Conservation (phyloP, 2,329 filamentous ascomycete species). For the Nectriaceae sp. region DNA sequence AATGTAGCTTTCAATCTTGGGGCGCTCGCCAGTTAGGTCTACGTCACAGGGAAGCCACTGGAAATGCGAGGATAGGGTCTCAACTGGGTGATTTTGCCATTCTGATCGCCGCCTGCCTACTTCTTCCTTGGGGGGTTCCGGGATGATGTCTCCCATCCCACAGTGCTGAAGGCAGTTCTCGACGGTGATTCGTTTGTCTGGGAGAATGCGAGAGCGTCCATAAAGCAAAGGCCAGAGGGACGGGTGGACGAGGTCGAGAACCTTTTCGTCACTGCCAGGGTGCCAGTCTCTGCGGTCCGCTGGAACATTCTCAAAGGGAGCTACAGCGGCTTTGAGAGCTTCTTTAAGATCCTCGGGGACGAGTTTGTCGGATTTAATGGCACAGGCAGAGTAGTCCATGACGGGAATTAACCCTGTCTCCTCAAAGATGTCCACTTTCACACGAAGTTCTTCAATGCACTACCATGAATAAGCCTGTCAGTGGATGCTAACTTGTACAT, state of each 20-base stretch:
- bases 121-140: constrained; percentile 6
- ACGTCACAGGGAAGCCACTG: constrained; percentile 56
- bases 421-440: constrained; percentile 36
- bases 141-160: constrained; percentile 33
- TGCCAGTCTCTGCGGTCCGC: constrained; percentile 60
- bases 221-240: constrained; percentile 64
- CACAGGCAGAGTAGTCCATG: constrained; percentile 33
- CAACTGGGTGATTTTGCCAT: not conserved
- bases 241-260: constrained; percentile 65
- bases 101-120: not conserved
- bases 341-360: constrained; percentile 28
- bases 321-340: constrained; percentile 45
- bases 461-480: constrained; percentile 4
- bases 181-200: constrained; percentile 37
- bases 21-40: constrained; percentile 36
- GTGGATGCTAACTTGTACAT: not conserved
- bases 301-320: constrained; percentile 51
- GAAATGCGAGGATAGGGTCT: constrained; percentile 30
- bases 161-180: constrained; percentile 36
- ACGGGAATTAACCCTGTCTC: constrained; percentile 35
- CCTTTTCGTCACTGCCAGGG: constrained; percentile 55
- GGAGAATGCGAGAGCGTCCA: constrained; percentile 42
- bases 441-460: constrained; percentile 36
- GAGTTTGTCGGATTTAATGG: constrained; percentile 38
- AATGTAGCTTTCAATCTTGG: constrained; percentile 51